Conservation (phyloP, 1,284 basidiomycete species). For the Apiotrichum siamense region DNA sequence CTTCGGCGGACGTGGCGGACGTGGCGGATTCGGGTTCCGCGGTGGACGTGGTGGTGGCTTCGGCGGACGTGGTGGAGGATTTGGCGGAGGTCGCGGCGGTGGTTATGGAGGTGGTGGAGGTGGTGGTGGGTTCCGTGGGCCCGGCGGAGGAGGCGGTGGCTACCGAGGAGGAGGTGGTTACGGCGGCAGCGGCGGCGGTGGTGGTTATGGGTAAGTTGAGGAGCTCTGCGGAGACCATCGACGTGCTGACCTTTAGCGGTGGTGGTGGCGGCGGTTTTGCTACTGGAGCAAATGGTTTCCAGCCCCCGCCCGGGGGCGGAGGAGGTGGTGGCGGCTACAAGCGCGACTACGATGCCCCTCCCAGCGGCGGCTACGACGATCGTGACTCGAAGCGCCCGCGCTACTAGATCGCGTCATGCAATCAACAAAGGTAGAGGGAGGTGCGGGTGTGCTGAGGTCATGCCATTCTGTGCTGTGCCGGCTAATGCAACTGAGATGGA, state of each 20-base stretch:
- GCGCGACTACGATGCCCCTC: constrained; percentile 36
- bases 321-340: constrained; percentile 31
- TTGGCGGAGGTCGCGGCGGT: constrained; percentile 25
- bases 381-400: constrained; percentile 71
- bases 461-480: not conserved
- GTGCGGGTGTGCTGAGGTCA: not conserved
- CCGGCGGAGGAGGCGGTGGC: constrained; percentile 23
- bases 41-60: constrained; percentile 32
- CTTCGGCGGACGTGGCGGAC: constrained; percentile 26
- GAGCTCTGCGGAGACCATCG: not conserved
- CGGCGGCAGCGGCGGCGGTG: constrained; percentile 19
- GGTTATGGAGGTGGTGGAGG: constrained; percentile 23
- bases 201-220: constrained; percentile 21
- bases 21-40: constrained; percentile 46
- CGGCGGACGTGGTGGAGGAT: constrained; percentile 21
- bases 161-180: constrained; percentile 26
- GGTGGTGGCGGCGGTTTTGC: constrained; percentile 7
- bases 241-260: not conserved
- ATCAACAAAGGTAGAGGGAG: not conserved
- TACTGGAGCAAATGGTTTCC: constrained; percentile 15
- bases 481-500: not conserved
- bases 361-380: constrained; percentile 60
- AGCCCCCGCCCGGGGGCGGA: not conserved
- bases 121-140: constrained; percentile 22
- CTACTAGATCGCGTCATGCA: too few relatives aligned